Conservation (phyloP, 345 rosid species). For the Toxicodendron radicans region DNA sequence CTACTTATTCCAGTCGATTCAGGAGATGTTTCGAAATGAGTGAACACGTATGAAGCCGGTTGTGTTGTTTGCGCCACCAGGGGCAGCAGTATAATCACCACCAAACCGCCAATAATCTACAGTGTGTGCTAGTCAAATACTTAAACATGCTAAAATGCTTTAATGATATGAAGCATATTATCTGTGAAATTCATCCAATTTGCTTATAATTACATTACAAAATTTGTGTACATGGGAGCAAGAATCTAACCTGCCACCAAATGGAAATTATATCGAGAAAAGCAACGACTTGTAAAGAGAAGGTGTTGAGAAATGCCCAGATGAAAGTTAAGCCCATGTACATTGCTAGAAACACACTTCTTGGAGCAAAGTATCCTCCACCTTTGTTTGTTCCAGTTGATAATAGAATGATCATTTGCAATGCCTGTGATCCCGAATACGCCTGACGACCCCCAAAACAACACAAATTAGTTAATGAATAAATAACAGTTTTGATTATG, state of each 20-base stretch:
- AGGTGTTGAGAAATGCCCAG: conserved; percentile 66
- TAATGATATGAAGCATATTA: not conserved
- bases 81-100: conserved; percentile 52
- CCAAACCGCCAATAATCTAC: conserved; percentile 18
- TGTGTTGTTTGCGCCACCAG: conserved; percentile 47
- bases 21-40: conserved; percentile 45
- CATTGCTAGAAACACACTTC: conserved; percentile 54
- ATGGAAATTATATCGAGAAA: conserved; percentile 60
- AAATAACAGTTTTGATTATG: no score
- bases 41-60: conserved; percentile 52
- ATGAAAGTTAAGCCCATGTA: conserved; percentile 51
- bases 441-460: conserved; percentile 33
- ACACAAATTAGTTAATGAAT: conserved; percentile 1
- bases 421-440: conserved; percentile 59
- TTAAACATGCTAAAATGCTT: not conserved
- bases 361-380: conserved; percentile 68
- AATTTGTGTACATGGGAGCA: no score
- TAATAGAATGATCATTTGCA: conserved; percentile 59
- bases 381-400: conserved; percentile 56
- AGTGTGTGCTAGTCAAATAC: not conserved
- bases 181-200: not conserved
- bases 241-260: conserved; percentile 61
- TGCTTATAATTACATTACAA: no score
- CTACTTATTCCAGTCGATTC: conserved; percentile 53
- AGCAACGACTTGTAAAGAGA: conserved; percentile 58